Evolutionary conservation across 2,329 filamentous ascomycete species (phyloP).

Genomic region (Huntiella bhutanensis): DNA sequence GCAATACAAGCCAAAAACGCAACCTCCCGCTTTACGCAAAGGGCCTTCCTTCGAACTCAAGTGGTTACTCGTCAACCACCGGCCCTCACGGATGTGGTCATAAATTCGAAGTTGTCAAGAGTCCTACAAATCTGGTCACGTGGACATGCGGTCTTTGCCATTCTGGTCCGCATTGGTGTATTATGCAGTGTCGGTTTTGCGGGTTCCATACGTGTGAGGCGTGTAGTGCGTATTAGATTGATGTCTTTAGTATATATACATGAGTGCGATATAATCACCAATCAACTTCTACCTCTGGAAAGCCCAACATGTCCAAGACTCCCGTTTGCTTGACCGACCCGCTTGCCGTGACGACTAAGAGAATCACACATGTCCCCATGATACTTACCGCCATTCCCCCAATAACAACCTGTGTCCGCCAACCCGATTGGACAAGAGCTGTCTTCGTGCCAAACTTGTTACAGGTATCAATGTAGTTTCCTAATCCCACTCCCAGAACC

Average conservation of each 20-base stretch:
- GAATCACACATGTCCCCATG: conserved; percentile 43
- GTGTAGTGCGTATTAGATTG: conserved; percentile 20
- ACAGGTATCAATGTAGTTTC: conserved; percentile 69
- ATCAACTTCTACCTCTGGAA: background rate
- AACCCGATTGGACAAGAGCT: conserved; percentile 81
- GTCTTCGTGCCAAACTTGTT: conserved; percentile 60
- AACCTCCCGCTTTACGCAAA: background rate
- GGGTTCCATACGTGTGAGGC: conserved; percentile 44
- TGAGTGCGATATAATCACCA: background rate
- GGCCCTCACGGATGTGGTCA: conserved; percentile 32
- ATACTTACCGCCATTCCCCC: conserved; percentile 42
- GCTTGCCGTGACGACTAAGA: conserved; percentile 25
- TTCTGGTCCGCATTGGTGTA: conserved; percentile 46
- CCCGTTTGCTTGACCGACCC: background rate
- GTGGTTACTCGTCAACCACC: conserved; percentile 2
- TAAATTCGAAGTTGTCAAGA: conserved; percentile 47
- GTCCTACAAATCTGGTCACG: conserved; percentile 43
- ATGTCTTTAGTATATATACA: background rate
- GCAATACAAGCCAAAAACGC: background rate
- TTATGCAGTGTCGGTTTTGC: conserved; percentile 52
- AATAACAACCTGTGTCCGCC: conserved; percentile 68
- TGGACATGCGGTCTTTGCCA: conserved; percentile 48
- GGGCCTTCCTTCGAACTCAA: background rate
- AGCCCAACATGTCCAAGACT: background rate
- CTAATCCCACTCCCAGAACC: conserved; percentile 59